Evolutionary conservation across 306 rosid species (phyloP).

Genomic region (Dalbergia cochinchinensis): DNA sequence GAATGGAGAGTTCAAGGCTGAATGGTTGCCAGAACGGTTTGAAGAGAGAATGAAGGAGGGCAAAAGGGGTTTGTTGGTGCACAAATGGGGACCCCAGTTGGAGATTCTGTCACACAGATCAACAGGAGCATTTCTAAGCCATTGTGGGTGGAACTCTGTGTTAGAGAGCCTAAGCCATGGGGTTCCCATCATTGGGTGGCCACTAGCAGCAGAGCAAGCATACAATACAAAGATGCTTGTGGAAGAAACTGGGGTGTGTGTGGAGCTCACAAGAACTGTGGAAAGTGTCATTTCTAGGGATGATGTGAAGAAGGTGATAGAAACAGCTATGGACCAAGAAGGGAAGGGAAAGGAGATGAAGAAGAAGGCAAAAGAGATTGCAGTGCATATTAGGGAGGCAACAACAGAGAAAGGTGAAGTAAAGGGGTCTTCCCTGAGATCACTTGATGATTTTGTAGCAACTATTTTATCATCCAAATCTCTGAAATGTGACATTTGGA

Average conservation of each 20-base stretch:
- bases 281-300: conserved; percentile 46
- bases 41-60: conserved; percentile 61
- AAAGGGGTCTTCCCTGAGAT: conserved; percentile 53
- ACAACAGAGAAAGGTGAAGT: conserved; percentile 40
- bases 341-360: conserved; percentile 65
- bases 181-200: conserved; percentile 83
- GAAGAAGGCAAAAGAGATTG: conserved; percentile 54
- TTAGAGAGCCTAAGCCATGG: conserved; percentile 79
- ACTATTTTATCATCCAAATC: conserved; percentile 36
- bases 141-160: conserved; percentile 93
- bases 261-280: conserved; percentile 63
- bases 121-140: conserved; percentile 72
- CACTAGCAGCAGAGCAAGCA: conserved; percentile 80
- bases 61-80: conserved; percentile 60
- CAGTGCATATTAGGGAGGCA: conserved; percentile 53
- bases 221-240: conserved; percentile 77
- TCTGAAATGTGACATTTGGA: conserved; percentile 3
- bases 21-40: conserved; percentile 77
- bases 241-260: conserved; percentile 77
- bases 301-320: conserved; percentile 65
- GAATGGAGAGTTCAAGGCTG: conserved; percentile 53
- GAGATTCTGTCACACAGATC: conserved; percentile 72
- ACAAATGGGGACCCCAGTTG: conserved; percentile 84
- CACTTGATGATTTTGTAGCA: conserved; percentile 55
- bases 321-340: conserved; percentile 51